These are phyloP conservation scores for Tripidium arundinaceum DNA, from an alignment of 202 grass and related monocot genomes.

Conservation along the genomic window DNA sequence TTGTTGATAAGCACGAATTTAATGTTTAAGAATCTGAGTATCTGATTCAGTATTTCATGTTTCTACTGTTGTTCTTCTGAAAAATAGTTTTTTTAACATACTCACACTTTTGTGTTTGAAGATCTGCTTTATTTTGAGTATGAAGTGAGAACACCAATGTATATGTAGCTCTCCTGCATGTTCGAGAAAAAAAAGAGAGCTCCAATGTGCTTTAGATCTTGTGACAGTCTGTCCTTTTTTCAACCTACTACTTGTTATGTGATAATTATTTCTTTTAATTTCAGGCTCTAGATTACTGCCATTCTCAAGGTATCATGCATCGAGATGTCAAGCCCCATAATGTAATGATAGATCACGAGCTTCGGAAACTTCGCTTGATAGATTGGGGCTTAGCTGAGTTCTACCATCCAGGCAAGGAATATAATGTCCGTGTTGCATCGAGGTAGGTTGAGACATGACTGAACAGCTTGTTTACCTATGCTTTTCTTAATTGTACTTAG, in stretches of 20 bases:
- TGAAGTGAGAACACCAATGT: not conserved
- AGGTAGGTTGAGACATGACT: conserved; percentile 44
- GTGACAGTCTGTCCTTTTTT: not conserved
- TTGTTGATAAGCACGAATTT: not conserved
- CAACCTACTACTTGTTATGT: conserved; percentile 11
- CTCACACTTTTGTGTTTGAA: not conserved
- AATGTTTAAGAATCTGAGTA: not conserved
- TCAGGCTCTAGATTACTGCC: conserved; percentile 77
- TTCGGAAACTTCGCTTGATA: conserved; percentile 81
- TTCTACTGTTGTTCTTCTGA: not conserved
- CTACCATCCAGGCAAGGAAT: conserved; percentile 87
- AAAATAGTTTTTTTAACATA: not conserved
- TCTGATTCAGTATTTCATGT: not conserved
- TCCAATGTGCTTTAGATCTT: not conserved
- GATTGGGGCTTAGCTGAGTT: conserved; percentile 88
- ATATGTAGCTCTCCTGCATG: not conserved
- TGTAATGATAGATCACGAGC: conserved; percentile 87
- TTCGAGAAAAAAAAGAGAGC: not conserved
- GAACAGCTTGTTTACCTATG: not conserved
- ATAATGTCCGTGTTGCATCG: conserved; percentile 87
- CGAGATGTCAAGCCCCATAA: conserved; percentile 90
- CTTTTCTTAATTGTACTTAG: conserved; percentile 7
- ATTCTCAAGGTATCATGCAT: conserved; percentile 86
- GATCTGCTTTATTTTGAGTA: not conserved
- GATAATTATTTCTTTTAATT: conserved; percentile 19